These are phyloP conservation scores for Sonneratia alba DNA, from an alignment of 345 rosid genomes.

Conservation along the genomic window DNA sequence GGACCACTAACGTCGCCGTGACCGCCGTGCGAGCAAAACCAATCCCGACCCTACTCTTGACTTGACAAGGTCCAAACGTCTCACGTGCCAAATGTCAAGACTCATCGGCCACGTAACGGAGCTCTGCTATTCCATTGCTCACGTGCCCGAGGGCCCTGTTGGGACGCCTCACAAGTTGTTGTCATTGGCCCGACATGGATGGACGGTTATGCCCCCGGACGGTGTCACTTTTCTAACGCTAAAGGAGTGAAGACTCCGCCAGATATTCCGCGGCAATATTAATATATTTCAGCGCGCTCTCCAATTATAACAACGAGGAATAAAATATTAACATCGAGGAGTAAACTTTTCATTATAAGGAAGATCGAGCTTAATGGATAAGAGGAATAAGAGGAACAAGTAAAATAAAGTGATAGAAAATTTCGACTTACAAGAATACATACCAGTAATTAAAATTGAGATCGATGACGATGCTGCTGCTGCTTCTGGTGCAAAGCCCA, in stretches of 20 bases:
- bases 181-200: neutral
- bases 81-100: conserved; percentile 12
- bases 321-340: neutral
- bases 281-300: neutral
- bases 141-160: neutral
- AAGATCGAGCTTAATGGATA: too few relatives aligned
- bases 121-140: neutral
- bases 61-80: conserved; percentile 1
- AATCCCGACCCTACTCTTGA: neutral
- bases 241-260: neutral
- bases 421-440: too few relatives aligned
- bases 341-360: neutral
- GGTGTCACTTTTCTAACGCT: neutral
- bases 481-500: too few relatives aligned
- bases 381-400: too few relatives aligned
- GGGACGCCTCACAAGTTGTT: neutral
- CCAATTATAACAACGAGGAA: neutral
- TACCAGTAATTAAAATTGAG: too few relatives aligned
- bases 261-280: neutral
- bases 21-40: neutral
- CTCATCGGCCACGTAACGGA: conserved; percentile 4
- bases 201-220: conserved; percentile 20
- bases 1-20: neutral
- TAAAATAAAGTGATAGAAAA: too few relatives aligned
- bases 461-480: too few relatives aligned